These are phyloP conservation scores for Ogataea populi-albae DNA, from an alignment of 805 yeast genomes.

Conservation along the genomic window DNA sequence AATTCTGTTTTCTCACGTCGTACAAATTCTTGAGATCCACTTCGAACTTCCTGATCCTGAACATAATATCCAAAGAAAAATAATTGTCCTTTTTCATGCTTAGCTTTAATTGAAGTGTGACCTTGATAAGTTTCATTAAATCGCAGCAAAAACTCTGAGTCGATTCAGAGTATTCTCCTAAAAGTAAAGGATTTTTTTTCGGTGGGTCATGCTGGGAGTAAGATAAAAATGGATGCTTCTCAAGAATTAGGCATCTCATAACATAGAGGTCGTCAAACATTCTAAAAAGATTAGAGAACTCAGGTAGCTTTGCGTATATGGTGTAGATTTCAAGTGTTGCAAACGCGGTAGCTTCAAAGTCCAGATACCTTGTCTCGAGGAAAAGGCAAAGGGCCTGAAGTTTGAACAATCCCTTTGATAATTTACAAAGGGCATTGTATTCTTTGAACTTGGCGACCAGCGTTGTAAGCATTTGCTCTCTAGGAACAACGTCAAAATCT, in stretches of 20 bases:
- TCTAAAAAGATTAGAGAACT: constrained; percentile 4
- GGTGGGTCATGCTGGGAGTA: not conserved
- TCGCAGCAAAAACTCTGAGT: constrained; percentile 1
- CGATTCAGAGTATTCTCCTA: not conserved
- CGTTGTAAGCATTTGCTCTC: constrained; percentile 1
- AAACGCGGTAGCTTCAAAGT: constrained; percentile 5
- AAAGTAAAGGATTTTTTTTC: constrained; percentile 1
- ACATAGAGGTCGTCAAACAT: constrained; percentile 11
- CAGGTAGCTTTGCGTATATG: constrained; percentile 4
- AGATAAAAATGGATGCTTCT: constrained; percentile 11
- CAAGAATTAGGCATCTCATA: constrained; percentile 17
- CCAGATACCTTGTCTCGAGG: constrained; percentile 10
- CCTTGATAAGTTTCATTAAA: constrained; percentile 7
- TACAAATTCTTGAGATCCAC: constrained; percentile 9
- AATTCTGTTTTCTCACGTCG: constrained; percentile 6
- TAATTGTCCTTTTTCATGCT: constrained; percentile 11
- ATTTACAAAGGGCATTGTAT: constrained; percentile 4
- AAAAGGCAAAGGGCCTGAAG: constrained; percentile 17
- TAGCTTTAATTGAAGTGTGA: constrained; percentile 5
- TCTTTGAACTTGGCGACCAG: constrained; percentile 9
- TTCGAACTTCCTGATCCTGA: constrained; percentile 10
- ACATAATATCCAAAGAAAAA: constrained; percentile 5
- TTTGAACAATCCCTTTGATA: constrained; percentile 16
- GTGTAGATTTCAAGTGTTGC: constrained; percentile 13
- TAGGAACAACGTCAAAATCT: constrained; percentile 2